These are phyloP conservation scores for Phyllosticta citrichinensis DNA, from an alignment of 2,329 filamentous ascomycete genomes.

Conservation along the genomic window DNA sequence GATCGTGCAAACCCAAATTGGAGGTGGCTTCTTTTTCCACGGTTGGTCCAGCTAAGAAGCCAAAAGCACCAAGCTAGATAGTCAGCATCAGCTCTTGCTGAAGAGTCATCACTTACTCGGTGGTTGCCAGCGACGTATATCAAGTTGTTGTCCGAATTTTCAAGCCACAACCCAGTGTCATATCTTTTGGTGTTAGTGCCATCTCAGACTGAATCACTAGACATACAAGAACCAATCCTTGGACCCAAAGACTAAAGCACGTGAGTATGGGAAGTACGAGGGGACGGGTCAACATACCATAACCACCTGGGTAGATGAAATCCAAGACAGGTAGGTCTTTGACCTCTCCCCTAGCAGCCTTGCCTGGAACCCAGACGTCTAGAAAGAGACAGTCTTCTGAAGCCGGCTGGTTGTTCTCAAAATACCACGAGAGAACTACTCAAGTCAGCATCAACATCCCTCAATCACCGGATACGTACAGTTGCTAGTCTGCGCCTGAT, in stretches of 20 bases:
- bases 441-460: constrained; percentile 16
- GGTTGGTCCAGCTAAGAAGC: constrained; percentile 37
- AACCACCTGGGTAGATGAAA: constrained; percentile 27
- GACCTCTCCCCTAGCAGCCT: constrained; percentile 15
- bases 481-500: constrained; percentile 21
- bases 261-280: neutral
- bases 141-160: constrained; percentile 31
- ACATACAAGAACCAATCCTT: constrained; percentile 24
- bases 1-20: constrained; percentile 41
- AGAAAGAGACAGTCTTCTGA: constrained; percentile 32
- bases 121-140: constrained; percentile 27
- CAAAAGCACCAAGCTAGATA: constrained; percentile 40
- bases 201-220: constrained; percentile 31
- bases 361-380: constrained; percentile 27
- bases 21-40: constrained; percentile 32
- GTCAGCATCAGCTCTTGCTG: constrained; percentile 22
- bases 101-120: neutral
- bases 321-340: constrained; percentile 27
- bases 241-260: constrained; percentile 28
- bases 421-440: constrained; percentile 26
- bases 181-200: constrained; percentile 24
- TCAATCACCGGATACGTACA: too few relatives aligned
- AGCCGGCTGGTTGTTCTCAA: constrained; percentile 3
- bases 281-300: constrained; percentile 20
- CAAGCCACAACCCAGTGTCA: constrained; percentile 20